Conservation (phyloP, 129 eudicot genomes). For the Daucus carota region DNA sequence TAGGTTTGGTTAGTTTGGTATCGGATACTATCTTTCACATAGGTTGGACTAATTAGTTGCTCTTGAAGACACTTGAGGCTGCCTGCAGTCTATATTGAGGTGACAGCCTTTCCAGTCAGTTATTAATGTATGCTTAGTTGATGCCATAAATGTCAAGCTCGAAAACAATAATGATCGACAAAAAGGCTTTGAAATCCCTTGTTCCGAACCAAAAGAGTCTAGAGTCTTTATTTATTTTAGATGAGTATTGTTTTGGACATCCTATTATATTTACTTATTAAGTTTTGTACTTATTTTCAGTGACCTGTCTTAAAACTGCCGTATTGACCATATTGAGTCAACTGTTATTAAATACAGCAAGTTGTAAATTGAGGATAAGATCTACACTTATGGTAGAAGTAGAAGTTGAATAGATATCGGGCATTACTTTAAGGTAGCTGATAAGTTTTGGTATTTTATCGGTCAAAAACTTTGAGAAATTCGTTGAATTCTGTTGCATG, state of each 20-base stretch:
- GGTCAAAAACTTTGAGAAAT: not conserved
- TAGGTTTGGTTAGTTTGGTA: not conserved
- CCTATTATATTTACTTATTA: not conserved
- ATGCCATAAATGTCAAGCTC: not conserved
- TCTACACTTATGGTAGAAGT: not conserved
- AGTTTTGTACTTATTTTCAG: too few species aligned
- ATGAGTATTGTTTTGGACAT: not conserved
- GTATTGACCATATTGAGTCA: too few species aligned
- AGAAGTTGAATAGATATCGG: not conserved
- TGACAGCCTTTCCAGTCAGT: not conserved
- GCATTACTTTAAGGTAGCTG: not conserved
- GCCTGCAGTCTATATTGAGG: not conserved
- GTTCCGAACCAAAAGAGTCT: not conserved
- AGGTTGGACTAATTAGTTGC: not conserved
- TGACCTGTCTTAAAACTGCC: too few species aligned
- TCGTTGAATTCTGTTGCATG: not conserved
- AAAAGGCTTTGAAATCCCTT: not conserved
- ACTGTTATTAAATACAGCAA: too few species aligned
- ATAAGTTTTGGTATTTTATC: not conserved
- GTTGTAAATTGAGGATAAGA: too few species aligned
- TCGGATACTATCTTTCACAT: not conserved
- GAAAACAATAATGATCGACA: not conserved
- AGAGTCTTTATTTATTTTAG: not conserved
- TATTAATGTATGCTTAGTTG: not conserved
- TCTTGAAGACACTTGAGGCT: not conserved